Conservation (phyloP, 192 early-diverging fungal genomes). For the Gaertneriomyces semiglobifer region DNA sequence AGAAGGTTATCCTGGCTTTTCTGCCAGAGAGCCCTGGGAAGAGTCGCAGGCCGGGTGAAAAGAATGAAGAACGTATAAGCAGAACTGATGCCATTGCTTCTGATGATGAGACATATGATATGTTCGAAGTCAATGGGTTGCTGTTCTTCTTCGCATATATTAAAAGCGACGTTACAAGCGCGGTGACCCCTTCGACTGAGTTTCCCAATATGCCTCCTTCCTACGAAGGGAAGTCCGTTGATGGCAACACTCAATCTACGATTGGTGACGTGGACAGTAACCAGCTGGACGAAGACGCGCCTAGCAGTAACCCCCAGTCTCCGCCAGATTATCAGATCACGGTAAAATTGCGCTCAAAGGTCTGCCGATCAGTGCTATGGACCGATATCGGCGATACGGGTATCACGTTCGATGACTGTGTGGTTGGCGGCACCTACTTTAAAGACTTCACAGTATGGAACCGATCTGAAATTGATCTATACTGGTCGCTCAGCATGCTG, state of each 20-base stretch:
- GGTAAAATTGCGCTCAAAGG: conserved; percentile 76
- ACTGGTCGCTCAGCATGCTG: conserved; percentile 74
- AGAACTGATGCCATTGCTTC: conserved; percentile 23
- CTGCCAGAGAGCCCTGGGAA: conserved; percentile 51
- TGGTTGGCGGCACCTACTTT: conserved; percentile 82
- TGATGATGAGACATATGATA: conserved; percentile 64
- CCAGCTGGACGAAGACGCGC: too few species aligned
- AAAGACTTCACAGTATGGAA: conserved; percentile 85
- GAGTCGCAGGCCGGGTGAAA: conserved; percentile 30
- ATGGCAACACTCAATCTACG: too few species aligned
- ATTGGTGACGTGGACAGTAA: too few species aligned
- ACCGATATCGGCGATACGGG: conserved; percentile 91
- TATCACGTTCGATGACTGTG: conserved; percentile 91
- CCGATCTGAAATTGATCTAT: conserved; percentile 84
- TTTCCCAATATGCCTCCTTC: too few species aligned
- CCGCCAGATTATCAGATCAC: conserved; percentile 43
- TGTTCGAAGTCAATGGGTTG: conserved; percentile 76
- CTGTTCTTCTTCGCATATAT: conserved; percentile 79
- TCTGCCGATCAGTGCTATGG: conserved; percentile 86
- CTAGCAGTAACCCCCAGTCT: conserved; percentile 5
- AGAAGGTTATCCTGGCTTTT: conserved; percentile 77
- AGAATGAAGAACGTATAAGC: conserved; percentile 15
- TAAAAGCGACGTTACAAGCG: conserved; percentile 1
- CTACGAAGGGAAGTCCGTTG: too few species aligned
- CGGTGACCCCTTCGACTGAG: neutral